Evolutionary conservation across 768 basidiomycete species (phyloP).

Genomic region (Boletus insuetus): DNA sequence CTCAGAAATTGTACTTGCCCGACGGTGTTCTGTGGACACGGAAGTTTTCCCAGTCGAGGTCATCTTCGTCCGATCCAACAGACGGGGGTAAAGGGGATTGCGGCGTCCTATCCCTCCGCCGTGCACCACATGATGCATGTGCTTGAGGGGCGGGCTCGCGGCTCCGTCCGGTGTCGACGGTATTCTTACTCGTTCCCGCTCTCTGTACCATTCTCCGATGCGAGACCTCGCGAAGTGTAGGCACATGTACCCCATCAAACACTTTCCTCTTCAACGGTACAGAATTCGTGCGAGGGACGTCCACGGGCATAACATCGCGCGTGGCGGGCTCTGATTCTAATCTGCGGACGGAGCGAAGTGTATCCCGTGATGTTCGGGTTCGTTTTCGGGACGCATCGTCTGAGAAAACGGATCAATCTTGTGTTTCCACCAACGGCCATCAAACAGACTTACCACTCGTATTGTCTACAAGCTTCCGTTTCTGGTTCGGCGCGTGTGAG

Average conservation of each 20-base stretch:
- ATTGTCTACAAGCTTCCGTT: slow-evolving; percentile 10
- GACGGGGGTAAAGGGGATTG: slow-evolving; percentile 1
- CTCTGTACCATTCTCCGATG: slow-evolving; percentile 4
- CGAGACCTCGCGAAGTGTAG: slow-evolving; percentile 19
- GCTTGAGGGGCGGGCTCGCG: background rate
- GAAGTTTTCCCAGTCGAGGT: slow-evolving; percentile 34
- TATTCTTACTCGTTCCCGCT: background rate
- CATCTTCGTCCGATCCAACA: slow-evolving; percentile 17
- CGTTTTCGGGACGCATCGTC: slow-evolving; percentile 23
- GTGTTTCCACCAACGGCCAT: background rate
- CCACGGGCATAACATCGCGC: slow-evolving; percentile 19
- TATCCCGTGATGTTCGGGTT: slow-evolving; percentile 12
- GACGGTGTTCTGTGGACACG: slow-evolving; percentile 18
- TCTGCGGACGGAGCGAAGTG: slow-evolving; percentile 13
- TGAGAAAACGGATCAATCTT: slow-evolving; percentile 11
- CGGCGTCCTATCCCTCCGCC: background rate
- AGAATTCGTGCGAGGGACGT: slow-evolving; percentile 21
- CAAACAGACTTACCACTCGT: slow-evolving; percentile 4
- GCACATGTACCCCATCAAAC: slow-evolving; percentile 34
- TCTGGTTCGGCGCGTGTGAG: background rate
- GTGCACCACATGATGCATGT: background rate
- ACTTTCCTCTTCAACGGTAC: slow-evolving; percentile 18
- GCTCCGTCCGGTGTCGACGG: background rate
- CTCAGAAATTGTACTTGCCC: slow-evolving; percentile 11
- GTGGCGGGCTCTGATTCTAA: slow-evolving; percentile 31